Base-by-base conservation (phyloP, 73 alveolate species). In the Paramecium primaurelia region DNA sequence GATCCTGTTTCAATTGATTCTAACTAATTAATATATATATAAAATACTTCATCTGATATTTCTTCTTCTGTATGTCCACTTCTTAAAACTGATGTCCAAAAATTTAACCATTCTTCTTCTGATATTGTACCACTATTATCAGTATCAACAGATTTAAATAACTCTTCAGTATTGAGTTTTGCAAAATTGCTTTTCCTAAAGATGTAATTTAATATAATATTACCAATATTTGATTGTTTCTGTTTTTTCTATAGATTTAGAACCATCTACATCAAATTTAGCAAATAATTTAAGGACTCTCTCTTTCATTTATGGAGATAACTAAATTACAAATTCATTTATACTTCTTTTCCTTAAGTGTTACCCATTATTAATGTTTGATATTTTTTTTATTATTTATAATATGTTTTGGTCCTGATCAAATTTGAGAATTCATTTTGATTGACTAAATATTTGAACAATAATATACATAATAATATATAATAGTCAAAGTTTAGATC, bases 71-170 rank as follows among this genome's bases (percentile, higher is more conserved):
- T 64, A 69, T 87, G 93, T 16, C 93, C 93, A 64, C 60, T 59
- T 38, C 88, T 87, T 34, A 58, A 42, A 3, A 87, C 93, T 38
- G 47, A 49, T 18, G 71, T 44, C 93, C 93, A 87, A 77, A 87
- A 87, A 51, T 87, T 77, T 30, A 87, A 69, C 93, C 93, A 87
- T 92, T 93, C 96, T 38, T 96, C 97, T 47, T 93, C 88, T 0
- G 94, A 90, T 16, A 90, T 77, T 7, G 93, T 90, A 9, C 94
- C 94, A 36, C 83, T 77, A 44, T 73, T 73, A 77, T 90, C 94
- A 3, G 92, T 54, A 77, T 90, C 94, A 6, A 90, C 92, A 16
- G 94, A 77, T 38, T 77, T 90, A 86, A 90, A 90, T 16, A 90
- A 47, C 42, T 90, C 93, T 40, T 87, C 93, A 22, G 93, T 87